Conservation (phyloP, 2,329 filamentous ascomycete genomes). For the Taxawa tesnikishii region DNA sequence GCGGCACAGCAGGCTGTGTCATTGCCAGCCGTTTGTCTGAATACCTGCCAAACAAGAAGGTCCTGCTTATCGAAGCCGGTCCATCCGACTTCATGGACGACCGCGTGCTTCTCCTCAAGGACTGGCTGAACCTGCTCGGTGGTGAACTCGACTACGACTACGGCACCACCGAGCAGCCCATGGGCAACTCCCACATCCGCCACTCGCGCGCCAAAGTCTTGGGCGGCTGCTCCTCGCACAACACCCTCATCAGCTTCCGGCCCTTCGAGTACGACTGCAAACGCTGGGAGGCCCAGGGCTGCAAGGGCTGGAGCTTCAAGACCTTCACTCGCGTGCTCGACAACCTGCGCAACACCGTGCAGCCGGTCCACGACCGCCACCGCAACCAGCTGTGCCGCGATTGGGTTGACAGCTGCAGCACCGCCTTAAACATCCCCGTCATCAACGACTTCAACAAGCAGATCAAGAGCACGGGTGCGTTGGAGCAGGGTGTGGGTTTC, state of each 20-base stretch:
- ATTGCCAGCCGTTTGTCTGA: conserved; percentile 67
- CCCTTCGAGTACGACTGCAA: conserved; percentile 82
- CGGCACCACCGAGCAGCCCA: conserved; percentile 78
- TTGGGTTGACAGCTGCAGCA: conserved; percentile 73
- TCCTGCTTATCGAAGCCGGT: conserved; percentile 77
- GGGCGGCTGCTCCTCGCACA: conserved; percentile 86
- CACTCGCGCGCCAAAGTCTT: conserved; percentile 88
- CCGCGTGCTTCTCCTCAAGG: conserved; percentile 71
- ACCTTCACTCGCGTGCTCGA: conserved; percentile 72
- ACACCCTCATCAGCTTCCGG: conserved; percentile 85
- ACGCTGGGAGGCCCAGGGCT: conserved; percentile 71
- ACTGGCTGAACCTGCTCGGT: conserved; percentile 76
- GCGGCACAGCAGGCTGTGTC: conserved; percentile 77
- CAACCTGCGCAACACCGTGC: conserved; percentile 78
- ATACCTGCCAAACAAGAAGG: conserved; percentile 70
- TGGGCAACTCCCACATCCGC: conserved; percentile 81
- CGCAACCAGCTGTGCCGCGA: conserved; percentile 85
- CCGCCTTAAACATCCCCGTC: conserved; percentile 67
- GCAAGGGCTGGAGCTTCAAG: conserved; percentile 76
- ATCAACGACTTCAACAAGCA: conserved; percentile 79
- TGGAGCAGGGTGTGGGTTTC: conserved; percentile 73
- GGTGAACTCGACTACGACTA: conserved; percentile 89
- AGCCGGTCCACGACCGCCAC: conserved; percentile 75
- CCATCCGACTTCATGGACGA: conserved; percentile 84
- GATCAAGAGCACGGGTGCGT: conserved; percentile 59